Percentiles rank a stretch among this genome's conserved stretches.
phyloP scores from a whole-genome alignment of 192 early-diverging fungal genomes.

The Rhizophlyctis rosea region DNA sequence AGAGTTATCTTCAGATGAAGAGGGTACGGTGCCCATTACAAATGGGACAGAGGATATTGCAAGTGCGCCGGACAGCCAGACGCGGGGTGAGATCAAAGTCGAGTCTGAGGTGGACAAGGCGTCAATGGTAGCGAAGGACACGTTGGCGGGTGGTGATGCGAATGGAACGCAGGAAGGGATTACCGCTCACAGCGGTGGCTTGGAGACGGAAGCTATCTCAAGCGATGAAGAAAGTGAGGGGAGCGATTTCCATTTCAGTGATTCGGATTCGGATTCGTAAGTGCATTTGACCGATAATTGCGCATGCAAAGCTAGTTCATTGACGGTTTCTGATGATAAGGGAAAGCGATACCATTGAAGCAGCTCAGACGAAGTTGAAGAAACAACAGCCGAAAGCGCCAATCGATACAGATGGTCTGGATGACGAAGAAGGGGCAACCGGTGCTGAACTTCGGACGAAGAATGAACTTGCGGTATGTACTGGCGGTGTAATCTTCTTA shows the following conservation, averaged over 20 bases:
- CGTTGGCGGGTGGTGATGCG: not conserved
- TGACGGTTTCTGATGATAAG: not conserved
- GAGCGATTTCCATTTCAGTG: constrained; percentile 13
- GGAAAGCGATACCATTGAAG: not conserved
- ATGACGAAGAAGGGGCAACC: not conserved
- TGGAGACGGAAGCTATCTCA: constrained; percentile 4
- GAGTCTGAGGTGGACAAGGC: too few species aligned
- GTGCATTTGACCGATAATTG: not conserved
- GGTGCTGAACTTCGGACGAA: constrained; percentile 27
- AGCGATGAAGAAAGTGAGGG: constrained; percentile 12
- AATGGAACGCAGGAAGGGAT: not conserved
- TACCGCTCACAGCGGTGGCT: not conserved
- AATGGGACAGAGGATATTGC: too few species aligned
- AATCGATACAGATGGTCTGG: not conserved
- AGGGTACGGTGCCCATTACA: too few species aligned
- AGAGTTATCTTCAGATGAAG: too few species aligned
- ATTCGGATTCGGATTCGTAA: not conserved
- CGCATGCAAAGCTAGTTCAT: not conserved
- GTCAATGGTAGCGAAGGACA: too few species aligned
- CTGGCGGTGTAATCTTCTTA: not conserved
- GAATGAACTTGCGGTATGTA: constrained; percentile 30
- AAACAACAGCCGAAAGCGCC: not conserved
- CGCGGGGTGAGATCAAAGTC: too few species aligned
- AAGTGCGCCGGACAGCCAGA: too few species aligned
- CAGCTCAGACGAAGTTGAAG: not conserved